These are phyloP conservation scores for Casuarina cunninghamiana DNA, from an alignment of 306 rosid genomes.

Conservation along the genomic window DNA sequence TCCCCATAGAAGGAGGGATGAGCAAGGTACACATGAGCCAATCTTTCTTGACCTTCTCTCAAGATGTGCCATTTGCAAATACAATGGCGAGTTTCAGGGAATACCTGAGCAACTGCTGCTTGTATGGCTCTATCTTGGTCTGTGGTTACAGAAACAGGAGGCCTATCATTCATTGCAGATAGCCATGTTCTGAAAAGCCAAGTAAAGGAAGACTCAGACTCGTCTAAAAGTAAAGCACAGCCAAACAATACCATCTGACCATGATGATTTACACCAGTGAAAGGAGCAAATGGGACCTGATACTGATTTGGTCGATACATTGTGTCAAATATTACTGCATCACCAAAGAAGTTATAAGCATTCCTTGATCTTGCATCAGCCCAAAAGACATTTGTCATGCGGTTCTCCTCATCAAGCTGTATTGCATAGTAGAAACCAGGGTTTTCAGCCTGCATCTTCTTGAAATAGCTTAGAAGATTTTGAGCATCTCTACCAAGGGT, in stretches of 20 bases:
- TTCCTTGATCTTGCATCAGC: conserved; percentile 74
- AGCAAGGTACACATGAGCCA: conserved; percentile 72
- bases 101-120: conserved; percentile 59
- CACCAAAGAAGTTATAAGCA: conserved; percentile 72
- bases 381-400: conserved; percentile 80
- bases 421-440: conserved; percentile 75
- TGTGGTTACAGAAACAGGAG: conserved; percentile 70
- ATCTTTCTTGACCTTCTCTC: conserved; percentile 82
- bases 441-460: conserved; percentile 79
- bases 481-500: conserved; percentile 82
- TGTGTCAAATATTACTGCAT: conserved; percentile 79
- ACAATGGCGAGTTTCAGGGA: conserved; percentile 65
- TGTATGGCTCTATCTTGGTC: conserved; percentile 83
- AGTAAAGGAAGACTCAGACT: conserved; percentile 68
- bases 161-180: conserved; percentile 66
- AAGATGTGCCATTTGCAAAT: conserved; percentile 90
- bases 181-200: conserved; percentile 82
- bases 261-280: conserved; percentile 80
- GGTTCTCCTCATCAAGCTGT: conserved; percentile 78
- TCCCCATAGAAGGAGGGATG: conserved; percentile 71
- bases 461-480: conserved; percentile 69
- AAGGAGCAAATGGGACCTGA: conserved; percentile 78
- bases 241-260: conserved; percentile 79
- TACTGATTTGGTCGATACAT: conserved; percentile 79
- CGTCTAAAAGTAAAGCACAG: conserved; percentile 74